phyloP scores from a whole-genome alignment of 352 stramenopile genomes.

The Lagenidium sp. region DNA sequence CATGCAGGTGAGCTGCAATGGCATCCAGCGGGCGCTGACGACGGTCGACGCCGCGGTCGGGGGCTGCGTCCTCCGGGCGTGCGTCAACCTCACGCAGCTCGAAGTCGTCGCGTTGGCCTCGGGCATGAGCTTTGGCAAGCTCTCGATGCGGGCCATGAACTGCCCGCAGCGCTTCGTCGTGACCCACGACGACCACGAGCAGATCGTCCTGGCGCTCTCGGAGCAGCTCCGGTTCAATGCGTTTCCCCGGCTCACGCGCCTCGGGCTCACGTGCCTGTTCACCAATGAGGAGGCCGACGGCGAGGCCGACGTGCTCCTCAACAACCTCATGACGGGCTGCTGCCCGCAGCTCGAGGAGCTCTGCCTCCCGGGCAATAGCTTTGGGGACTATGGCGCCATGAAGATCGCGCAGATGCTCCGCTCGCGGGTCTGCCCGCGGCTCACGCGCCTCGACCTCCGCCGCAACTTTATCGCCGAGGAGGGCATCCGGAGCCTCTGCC shows the following conservation, averaged over 20 bases:
- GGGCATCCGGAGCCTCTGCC: constrained; percentile 59
- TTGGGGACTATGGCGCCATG: constrained; percentile 74
- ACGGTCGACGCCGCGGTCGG: constrained; percentile 12
- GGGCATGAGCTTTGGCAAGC: constrained; percentile 73
- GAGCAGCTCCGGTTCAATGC: constrained; percentile 50
- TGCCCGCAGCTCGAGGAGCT: constrained; percentile 73
- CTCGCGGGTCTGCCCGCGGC: constrained; percentile 63
- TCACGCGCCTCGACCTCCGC: constrained; percentile 69
- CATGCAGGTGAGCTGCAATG: constrained; percentile 76
- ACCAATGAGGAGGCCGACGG: constrained; percentile 83
- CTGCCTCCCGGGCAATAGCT: constrained; percentile 75
- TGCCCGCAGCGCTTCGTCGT: constrained; percentile 82
- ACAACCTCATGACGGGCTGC: constrained; percentile 69
- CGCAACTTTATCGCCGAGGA: constrained; percentile 84
- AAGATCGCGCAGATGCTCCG: constrained; percentile 80
- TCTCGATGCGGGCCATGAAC: constrained; percentile 78
- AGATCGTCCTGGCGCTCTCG: constrained; percentile 70
- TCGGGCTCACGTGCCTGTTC: constrained; percentile 75
- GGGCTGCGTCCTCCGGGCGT: constrained; percentile 45
- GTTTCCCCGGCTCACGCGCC: constrained; percentile 41
- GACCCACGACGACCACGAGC: constrained; percentile 81
- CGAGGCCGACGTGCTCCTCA: constrained; percentile 72
- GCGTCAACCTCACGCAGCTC: constrained; percentile 51
- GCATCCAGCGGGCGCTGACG: constrained; percentile 44
- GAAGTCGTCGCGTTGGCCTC: constrained; percentile 76